phyloP scores from a whole-genome alignment of 202 grass and related monocot genomes.

The Zizania palustris region DNA sequence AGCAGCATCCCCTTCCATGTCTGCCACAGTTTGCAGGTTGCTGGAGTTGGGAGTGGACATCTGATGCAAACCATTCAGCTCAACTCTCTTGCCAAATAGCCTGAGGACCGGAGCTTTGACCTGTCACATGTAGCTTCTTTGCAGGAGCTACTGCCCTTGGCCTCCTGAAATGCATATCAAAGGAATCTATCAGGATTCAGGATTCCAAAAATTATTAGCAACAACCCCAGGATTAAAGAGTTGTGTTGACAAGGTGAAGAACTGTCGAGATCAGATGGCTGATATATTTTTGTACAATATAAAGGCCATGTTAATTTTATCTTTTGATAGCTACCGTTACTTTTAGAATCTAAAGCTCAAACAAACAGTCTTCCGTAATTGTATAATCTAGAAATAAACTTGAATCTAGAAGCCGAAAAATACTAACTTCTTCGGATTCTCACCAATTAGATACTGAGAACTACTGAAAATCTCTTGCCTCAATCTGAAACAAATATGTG shows the following conservation, averaged over 20 bases:
- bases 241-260: not conserved
- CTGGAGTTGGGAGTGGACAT: not conserved
- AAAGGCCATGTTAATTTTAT: not conserved
- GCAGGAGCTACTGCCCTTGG: conserved; percentile 11
- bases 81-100: conserved; percentile 72
- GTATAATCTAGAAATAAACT: too few species aligned
- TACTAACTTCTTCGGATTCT: too few species aligned
- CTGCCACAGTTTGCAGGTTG: not conserved
- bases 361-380: too few species aligned
- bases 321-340: too few species aligned
- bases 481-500: too few species aligned
- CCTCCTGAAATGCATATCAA: conserved; percentile 46
- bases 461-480: too few species aligned
- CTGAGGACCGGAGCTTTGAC: conserved; percentile 47
- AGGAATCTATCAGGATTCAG: conserved; percentile 24
- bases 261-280: conserved; percentile 14
- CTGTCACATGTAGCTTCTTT: conserved; percentile 35
- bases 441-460: too few species aligned
- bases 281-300: conserved; percentile 12
- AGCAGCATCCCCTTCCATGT: conserved; percentile 52
- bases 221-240: not conserved
- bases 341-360: too few species aligned
- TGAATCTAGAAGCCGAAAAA: too few species aligned
- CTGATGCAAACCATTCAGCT: conserved; percentile 36
- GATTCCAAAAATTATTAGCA: not conserved